Base-by-base conservation (phyloP, 1,284 basidiomycete species). In the Ceratobasidium sp. region DNA sequence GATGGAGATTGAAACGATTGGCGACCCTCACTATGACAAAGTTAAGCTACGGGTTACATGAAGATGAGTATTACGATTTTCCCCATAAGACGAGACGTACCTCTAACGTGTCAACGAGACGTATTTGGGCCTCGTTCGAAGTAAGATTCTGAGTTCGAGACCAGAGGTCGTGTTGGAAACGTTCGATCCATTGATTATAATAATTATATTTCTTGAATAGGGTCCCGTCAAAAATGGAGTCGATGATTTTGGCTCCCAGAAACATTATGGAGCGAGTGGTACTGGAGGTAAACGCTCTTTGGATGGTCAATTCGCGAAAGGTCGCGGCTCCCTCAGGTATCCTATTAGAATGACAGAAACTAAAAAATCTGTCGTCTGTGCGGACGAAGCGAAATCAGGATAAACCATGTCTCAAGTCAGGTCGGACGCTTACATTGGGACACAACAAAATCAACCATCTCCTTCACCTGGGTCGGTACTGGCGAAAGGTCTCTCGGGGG, bases 201-300 rank as follows among this genome's bases (percentile, higher is more conserved):
- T 28, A 59, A 44, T n/a, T 59, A 1, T 38, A 9, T 21, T 59
- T 43, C 11, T 26, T 21, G 46, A 43, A 43, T 26, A 23, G 58
- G 23, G 28, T 28, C 7, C 38, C 58, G 18, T 59, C 58, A 28
- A 59, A 59, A n/a, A 59, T 44, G 21, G 35, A 38, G 21, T 59
- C 58, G 9, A 59, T 13, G 13, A 59, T 23, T 41, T 59, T 59
- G 58, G 21, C 18, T 21, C 38, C 26, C 28, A 59, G 8, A 8
- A 14, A 41, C 13, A 59, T n/a, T 59, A 43, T 26, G 38, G 38
- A 59, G n/a, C 38, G 58, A 43, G 35, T 44, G 9, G 38, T n/a
- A 9, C 16, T 13, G 18, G 32, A 44, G 2, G 58, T 44, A 59
- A 41, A 26, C 58, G 58, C 23, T 18, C n/a, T 13, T 43, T 44